Percentiles rank a stretch among this genome's conserved stretches.
Evolutionary conservation across 805 yeast genomes (phyloP).

Genomic region (Danielia oregonensis): DNA sequence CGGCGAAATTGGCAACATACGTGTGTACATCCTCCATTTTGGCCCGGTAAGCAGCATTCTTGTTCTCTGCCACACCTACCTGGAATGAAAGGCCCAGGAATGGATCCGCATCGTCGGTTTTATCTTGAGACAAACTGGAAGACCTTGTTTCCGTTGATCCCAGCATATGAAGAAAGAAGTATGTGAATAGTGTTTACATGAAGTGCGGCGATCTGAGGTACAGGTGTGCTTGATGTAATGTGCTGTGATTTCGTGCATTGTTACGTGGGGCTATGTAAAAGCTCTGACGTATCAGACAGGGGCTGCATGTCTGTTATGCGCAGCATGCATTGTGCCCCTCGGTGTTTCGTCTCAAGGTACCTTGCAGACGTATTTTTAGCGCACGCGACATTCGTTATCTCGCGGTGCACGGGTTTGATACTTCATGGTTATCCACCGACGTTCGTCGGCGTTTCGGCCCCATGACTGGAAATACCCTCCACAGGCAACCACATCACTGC

Average conservation of each 20-base stretch:
- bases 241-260: too few relatives aligned
- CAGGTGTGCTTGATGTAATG: too few relatives aligned
- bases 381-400: too few relatives aligned
- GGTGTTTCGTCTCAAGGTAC: too few relatives aligned
- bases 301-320: too few relatives aligned
- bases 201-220: slow-evolving; percentile 4
- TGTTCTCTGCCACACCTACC: slow-evolving; percentile 92
- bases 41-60: slow-evolving; percentile 72
- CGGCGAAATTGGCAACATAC: slow-evolving; percentile 89
- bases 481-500: too few relatives aligned
- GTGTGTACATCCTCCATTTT: slow-evolving; percentile 97
- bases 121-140: neutral
- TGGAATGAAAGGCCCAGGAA: slow-evolving; percentile 61
- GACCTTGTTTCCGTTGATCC: neutral
- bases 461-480: slow-evolving; percentile 10
- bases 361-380: too few relatives aligned
- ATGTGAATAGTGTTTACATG: neutral
- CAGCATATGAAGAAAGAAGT: neutral
- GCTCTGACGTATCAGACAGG: too few relatives aligned
- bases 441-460: slow-evolving; percentile 11
- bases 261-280: too few relatives aligned
- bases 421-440: too few relatives aligned
- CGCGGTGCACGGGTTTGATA: too few relatives aligned
- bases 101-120: slow-evolving; percentile 31
- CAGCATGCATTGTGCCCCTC: too few relatives aligned